A percentile compares a stretch with the other conserved stretches of the same genome.
phyloP scores from a whole-genome alignment of 352 stramenopile species.

The Phytophthora tentaculata region DNA sequence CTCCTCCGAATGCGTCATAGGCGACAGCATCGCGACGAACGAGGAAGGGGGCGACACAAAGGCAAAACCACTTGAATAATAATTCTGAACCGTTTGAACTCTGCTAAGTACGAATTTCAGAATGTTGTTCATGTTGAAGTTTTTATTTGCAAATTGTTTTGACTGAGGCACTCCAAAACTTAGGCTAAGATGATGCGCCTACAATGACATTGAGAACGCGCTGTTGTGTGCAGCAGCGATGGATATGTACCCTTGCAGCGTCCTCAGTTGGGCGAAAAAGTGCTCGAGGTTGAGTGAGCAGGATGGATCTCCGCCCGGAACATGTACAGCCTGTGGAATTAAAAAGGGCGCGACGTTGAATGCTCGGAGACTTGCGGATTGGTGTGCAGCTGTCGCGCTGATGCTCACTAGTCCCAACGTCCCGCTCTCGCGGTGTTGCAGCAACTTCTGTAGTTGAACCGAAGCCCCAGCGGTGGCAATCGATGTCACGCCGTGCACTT shows the following conservation, averaged over 20 bases:
- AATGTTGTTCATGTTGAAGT: background rate
- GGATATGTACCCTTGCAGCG: slow-evolving; percentile 53
- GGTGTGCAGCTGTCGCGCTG: slow-evolving; percentile 32
- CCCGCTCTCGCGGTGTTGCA: slow-evolving; percentile 38
- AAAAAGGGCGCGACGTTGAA: slow-evolving; percentile 42
- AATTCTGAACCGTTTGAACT: background rate
- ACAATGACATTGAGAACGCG: slow-evolving; percentile 52
- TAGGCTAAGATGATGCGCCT: background rate
- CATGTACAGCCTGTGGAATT: slow-evolving; percentile 54
- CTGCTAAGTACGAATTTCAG: slow-evolving; percentile 16
- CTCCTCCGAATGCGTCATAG: slow-evolving; percentile 26
- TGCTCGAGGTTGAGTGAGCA: slow-evolving; percentile 48
- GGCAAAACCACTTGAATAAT: too few relatives aligned
- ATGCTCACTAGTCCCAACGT: slow-evolving; percentile 56
- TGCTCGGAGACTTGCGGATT: slow-evolving; percentile 41
- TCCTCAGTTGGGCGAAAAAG: slow-evolving; percentile 70
- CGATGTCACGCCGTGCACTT: slow-evolving; percentile 21
- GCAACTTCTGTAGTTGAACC: slow-evolving; percentile 14
- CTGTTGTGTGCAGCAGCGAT: slow-evolving; percentile 37
- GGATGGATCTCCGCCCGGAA: slow-evolving; percentile 22
- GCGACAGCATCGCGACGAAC: slow-evolving; percentile 26
- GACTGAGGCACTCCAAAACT: too few relatives aligned
- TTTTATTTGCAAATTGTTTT: too few relatives aligned
- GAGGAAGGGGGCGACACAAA: too few relatives aligned
- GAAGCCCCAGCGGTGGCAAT: slow-evolving; percentile 1